phyloP scores from a whole-genome alignment of 768 basidiomycete species.

The Nidula microcarpa region DNA sequence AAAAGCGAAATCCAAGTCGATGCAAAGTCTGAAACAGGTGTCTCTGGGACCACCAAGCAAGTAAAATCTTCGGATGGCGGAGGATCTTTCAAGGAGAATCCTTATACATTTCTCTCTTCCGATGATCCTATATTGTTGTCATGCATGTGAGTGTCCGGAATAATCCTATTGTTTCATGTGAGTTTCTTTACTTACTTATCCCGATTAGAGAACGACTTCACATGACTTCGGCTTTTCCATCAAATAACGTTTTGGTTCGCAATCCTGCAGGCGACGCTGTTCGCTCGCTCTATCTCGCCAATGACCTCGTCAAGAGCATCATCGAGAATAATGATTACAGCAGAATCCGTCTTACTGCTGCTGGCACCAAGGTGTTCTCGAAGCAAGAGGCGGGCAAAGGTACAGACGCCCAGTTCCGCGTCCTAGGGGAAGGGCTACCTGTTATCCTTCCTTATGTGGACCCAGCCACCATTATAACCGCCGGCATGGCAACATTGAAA shows the following conservation, averaged over 20 bases:
- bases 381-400: constrained; percentile 80
- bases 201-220: constrained; percentile 63
- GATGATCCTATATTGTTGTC: constrained; percentile 66
- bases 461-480: constrained; percentile 56
- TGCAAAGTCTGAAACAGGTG: no score
- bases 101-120: constrained; percentile 77
- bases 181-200: not conserved
- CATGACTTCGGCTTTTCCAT: constrained; percentile 69
- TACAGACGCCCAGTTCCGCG: constrained; percentile 60
- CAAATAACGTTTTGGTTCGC: constrained; percentile 77
- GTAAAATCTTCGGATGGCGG: constrained; percentile 16
- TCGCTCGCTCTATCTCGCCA: constrained; percentile 86
- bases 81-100: constrained; percentile 80
- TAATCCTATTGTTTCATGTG: not conserved
- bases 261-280: constrained; percentile 71
- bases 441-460: constrained; percentile 82
- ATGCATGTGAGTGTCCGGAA: constrained; percentile 59
- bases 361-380: constrained; percentile 91
- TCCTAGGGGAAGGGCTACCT: constrained; percentile 82
- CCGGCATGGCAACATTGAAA: constrained; percentile 53
- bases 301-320: constrained; percentile 79
- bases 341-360: constrained; percentile 81
- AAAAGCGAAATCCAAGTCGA: no score
- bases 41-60: not conserved
- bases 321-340: constrained; percentile 79